Percentiles rank a stretch among this genome's conserved stretches.
phyloP scores from a whole-genome alignment of 1,284 basidiomycete genomes.

The Trichosporon sp. region DNA sequence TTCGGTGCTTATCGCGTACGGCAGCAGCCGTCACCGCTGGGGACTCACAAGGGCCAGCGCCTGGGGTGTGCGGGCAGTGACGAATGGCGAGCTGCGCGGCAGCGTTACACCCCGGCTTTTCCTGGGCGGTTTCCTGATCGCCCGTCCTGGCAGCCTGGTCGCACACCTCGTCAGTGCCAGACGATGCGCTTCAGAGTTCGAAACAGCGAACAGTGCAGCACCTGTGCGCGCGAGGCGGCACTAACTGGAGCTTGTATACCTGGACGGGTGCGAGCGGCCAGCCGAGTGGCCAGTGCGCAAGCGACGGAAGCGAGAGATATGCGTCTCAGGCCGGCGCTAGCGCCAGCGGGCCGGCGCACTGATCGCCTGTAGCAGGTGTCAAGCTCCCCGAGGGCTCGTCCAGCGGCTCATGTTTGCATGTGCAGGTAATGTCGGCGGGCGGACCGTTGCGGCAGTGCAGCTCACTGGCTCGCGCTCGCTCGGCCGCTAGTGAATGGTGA shows the following conservation, averaged over 20 bases:
- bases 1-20: not conserved
- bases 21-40: not conserved
- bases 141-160: too few species aligned
- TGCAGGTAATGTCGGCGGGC: not conserved
- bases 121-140: not conserved
- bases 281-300: not conserved
- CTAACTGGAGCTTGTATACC: not conserved
- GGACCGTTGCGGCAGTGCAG: not conserved
- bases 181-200: not conserved
- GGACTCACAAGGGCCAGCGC: not conserved
- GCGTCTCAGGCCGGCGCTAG: not conserved
- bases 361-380: not conserved
- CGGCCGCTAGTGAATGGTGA: not conserved
- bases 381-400: not conserved
- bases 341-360: not conserved
- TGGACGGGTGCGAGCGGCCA: not conserved
- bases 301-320: not conserved
- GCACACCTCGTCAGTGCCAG: not conserved
- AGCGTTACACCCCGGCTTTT: not conserved
- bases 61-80: not conserved
- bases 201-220: not conserved
- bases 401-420: not conserved
- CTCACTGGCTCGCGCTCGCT: not conserved
- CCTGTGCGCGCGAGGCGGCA: not conserved
- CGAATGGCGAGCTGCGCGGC: not conserved